Base-by-base conservation (phyloP, 768 basidiomycete genomes). In the Cytidiella melzeri region DNA sequence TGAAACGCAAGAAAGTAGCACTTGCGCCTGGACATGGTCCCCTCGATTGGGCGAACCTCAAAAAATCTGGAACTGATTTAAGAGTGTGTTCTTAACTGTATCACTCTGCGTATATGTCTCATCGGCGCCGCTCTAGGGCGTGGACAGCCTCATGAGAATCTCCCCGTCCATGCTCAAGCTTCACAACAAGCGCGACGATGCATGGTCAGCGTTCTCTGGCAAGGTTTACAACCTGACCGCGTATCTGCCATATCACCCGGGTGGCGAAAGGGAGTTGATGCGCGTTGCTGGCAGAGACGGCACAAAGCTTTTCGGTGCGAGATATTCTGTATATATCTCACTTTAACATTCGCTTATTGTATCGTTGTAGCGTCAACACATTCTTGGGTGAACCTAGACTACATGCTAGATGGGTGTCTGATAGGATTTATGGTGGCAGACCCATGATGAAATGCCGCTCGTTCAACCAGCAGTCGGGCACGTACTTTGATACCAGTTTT, bases 191-290 rank as follows among this genome's bases (percentile, higher is more conserved):
- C 75, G 71, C 28, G 84, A 85, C 36, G 94, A 99, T 66, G 93
- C 92, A 0, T 99, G 96, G 96, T 78, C 92, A 12, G 84, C 82
- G 0, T 83, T 97, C 70, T 80, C 84, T 57, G 93, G 92, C 47
- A 93, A 89, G 63, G 93, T 99, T 15, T 99, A 99, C 69, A 97
- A 97, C 62, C 89, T 99, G 44, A 93, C 92, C 2, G 80, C 88
- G 0, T 99, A 96, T 67, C 67, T 96, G 5, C 70, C 83, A 2
- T 99, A 84, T 59, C 95, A 98, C 66, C 95, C 95, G 1, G 95
- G 95, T 5, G 95, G 95, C 12, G 92, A 87, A 70, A 84, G 83
- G 55, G 92, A 98, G 63, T 72, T 99, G 39, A 87, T 99, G 91
- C 79, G 95, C 18, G 87, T 87, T 19, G 96, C 94, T 7, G 96